Evolutionary conservation across 345 rosid genomes (phyloP).

Genomic region (Brassica carinata): DNA sequence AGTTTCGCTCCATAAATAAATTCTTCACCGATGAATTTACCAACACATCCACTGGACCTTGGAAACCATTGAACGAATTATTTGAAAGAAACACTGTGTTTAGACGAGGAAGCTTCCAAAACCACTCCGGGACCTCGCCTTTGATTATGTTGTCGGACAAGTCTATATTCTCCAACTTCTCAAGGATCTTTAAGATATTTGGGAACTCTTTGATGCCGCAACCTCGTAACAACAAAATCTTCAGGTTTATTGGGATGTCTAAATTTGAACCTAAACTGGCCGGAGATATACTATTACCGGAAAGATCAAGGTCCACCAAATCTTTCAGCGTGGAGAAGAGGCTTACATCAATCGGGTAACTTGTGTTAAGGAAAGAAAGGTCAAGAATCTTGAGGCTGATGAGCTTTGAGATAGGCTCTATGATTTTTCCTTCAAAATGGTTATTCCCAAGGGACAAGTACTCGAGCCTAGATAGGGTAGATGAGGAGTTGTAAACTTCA

Average conservation of each 20-base stretch:
- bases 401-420: neutral
- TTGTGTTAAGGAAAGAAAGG: neutral
- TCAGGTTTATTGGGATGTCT: neutral
- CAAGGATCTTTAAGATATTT: neutral
- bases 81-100: neutral
- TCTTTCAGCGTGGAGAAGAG: neutral
- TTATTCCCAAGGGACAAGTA: neutral
- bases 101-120: neutral
- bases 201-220: neutral
- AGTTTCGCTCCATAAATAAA: neutral
- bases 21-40: neutral
- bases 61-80: neutral
- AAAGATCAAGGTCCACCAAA: neutral
- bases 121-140: neutral
- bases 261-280: neutral
- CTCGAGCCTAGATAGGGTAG: neutral
- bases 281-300: neutral
- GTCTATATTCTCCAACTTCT: neutral
- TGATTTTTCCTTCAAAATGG: neutral
- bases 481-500: neutral
- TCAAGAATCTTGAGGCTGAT: neutral
- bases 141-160: neutral
- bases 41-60: neutral
- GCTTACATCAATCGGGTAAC: neutral
- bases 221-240: neutral